Conservation (phyloP, 2,329 filamentous ascomycete species). For the Aureobasidium sp. region DNA sequence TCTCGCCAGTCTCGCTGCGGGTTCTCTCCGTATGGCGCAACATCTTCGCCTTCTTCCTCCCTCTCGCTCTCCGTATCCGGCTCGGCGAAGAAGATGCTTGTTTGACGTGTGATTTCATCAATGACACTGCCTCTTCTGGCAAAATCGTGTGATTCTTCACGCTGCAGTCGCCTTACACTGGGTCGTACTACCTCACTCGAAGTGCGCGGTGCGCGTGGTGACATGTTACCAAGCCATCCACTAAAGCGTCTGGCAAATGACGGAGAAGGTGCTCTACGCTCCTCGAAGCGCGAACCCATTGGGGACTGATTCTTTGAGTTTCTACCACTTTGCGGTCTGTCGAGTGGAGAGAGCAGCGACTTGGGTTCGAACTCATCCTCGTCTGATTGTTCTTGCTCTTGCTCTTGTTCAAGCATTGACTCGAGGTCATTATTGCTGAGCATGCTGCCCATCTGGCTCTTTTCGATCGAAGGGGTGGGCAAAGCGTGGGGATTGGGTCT, state of each 20-base stretch:
- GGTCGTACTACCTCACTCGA: constrained; percentile 20
- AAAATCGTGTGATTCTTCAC: constrained; percentile 7
- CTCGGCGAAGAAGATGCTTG: constrained; percentile 41
- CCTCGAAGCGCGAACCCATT: neutral
- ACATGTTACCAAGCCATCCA: constrained; percentile 22
- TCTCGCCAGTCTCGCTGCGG: neutral
- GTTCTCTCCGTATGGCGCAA: neutral
- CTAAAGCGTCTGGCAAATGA: constrained; percentile 26
- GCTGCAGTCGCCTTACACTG: neutral
- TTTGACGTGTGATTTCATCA: constrained; percentile 38
- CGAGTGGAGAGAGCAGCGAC: constrained; percentile 18
- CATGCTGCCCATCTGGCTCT: constrained; percentile 25
- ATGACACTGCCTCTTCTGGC: constrained; percentile 28
- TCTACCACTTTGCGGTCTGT: neutral
- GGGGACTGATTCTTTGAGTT: neutral
- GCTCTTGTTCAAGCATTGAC: constrained; percentile 30
- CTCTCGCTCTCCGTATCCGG: constrained; percentile 23
- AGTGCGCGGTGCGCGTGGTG: constrained; percentile 19
- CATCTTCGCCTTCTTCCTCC: constrained; percentile 17
- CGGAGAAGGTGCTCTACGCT: constrained; percentile 19
- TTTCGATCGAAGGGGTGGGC: constrained; percentile 22
- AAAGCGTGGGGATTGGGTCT: constrained; percentile 23
- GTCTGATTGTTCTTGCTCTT: constrained; percentile 26
- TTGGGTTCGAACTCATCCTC: constrained; percentile 24
- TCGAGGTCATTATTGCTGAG: constrained; percentile 41